phyloP scores from a whole-genome alignment of 202 grass and related monocot genomes.

The Panicum hallii region DNA sequence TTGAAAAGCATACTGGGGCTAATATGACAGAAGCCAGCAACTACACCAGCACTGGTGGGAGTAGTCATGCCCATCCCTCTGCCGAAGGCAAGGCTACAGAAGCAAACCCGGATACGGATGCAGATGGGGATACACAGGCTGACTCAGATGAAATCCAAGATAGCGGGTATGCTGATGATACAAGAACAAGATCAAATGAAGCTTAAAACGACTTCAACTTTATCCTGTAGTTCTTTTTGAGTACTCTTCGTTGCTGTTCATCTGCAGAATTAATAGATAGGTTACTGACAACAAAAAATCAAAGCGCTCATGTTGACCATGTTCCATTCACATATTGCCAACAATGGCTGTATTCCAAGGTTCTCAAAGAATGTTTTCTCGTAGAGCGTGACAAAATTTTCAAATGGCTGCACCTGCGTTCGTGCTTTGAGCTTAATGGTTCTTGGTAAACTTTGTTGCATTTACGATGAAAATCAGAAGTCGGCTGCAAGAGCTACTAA shows the following conservation, averaged over 20 bases:
- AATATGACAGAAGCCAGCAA: slow-evolving; percentile 65
- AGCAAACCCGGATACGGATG: slow-evolving; percentile 36
- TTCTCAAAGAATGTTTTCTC: slow-evolving; percentile 1
- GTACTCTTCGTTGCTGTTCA: slow-evolving; percentile 15
- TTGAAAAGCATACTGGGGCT: slow-evolving; percentile 70
- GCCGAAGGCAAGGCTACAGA: slow-evolving; percentile 40
- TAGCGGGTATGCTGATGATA: slow-evolving; percentile 50
- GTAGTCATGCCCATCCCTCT: slow-evolving; percentile 28
- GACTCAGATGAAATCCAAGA: slow-evolving; percentile 43
- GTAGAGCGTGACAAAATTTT: background rate
- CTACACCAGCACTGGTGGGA: slow-evolving; percentile 36
- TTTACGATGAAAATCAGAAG: background rate
- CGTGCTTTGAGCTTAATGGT: background rate
- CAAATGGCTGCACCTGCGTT: background rate
- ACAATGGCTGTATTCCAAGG: slow-evolving; percentile 35
- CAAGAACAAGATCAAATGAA: slow-evolving; percentile 48
- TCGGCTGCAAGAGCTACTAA: background rate
- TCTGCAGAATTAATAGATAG: slow-evolving; percentile 60
- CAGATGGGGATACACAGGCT: slow-evolving; percentile 22
- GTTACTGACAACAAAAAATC: slow-evolving; percentile 41
- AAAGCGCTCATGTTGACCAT: slow-evolving; percentile 43
- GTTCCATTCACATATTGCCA: slow-evolving; percentile 47
- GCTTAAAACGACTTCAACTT: slow-evolving; percentile 26
- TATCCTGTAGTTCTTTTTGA: slow-evolving; percentile 17
- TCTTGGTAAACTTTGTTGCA: background rate